Percentiles rank a stretch among this genome's conserved stretches.
Evolutionary conservation across 164 flowering plant species (phyloP).

Genomic region (Piper longum): DNA sequence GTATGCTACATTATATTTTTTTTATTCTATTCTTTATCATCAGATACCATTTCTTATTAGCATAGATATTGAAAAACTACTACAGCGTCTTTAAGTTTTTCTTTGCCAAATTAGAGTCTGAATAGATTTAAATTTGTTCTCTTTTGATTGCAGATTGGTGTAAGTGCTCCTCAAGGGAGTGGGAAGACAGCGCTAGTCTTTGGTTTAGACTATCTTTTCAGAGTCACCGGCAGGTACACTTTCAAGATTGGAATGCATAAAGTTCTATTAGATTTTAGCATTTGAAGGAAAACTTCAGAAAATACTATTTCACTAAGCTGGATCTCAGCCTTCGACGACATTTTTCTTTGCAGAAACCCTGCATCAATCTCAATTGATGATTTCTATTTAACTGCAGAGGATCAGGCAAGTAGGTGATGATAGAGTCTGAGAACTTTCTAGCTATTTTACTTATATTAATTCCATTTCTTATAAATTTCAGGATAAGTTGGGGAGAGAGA

Average conservation of each 20-base stretch:
- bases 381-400: conserved; percentile 83
- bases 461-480: conserved; percentile 12
- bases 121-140: neutral
- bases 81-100: neutral
- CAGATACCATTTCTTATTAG: neutral
- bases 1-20: neutral
- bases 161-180: conserved; percentile 99
- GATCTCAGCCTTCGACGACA: neutral
- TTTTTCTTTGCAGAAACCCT: conserved; percentile 34
- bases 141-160: conserved; percentile 61
- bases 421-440: neutral
- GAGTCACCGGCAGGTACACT: conserved; percentile 46
- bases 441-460: neutral
- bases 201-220: conserved; percentile 74
- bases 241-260: neutral
- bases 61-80: neutral
- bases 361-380: conserved; percentile 94
- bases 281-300: neutral
- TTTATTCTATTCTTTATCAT: neutral
- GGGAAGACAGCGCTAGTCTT: conserved; percentile 96
- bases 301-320: neutral
- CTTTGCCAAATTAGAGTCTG: neutral
- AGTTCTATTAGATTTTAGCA: neutral
- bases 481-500: conserved; percentile 63
- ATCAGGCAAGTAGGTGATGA: conserved; percentile 40